Evolutionary conservation across 2,329 filamentous ascomycete genomes (phyloP), one percentile per base, ranked within the genome.

Genomic region (Hortaea werneckii): DNA sequence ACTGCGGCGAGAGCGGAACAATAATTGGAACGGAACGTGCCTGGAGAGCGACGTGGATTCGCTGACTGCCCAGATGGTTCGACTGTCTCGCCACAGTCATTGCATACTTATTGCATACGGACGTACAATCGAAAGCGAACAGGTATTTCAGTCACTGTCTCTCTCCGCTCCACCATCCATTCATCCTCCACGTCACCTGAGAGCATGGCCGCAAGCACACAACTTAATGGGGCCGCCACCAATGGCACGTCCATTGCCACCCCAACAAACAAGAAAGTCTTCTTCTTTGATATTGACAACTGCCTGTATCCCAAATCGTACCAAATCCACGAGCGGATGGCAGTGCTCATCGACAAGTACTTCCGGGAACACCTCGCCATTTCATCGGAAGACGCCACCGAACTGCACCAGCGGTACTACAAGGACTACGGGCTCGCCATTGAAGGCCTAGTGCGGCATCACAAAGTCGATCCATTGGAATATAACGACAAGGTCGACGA

Each of bases 401-500:
- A 82, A 58, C 78, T 98, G 27, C 92, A 96, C 67, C 75, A 80
- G 65, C 85, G 89, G 58, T 98, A 98, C 72, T 98, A 96, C 71
- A 83, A 82, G 59, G 88, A 86, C 65, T 98, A 98, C 64, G 92
- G 94, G 29, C 79, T 98, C n/a, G 92, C 92, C 29, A 94, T 98
- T 53, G 88, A 96, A 69, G 92, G 92, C 1, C 77, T 98, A 1
- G 87, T 95, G 34, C 82, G 87, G 7, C 85, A 95, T 67, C 92
- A 98, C 70, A 82, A 94, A 66, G 94, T 98, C 58, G 87, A 96
- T 59, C 86, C 92, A 1, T 74, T 98, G 5, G 88, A 94, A 45
- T 98, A 96, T 72, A 98, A 98, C 65, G 70, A 78, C 53, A 83
- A 94, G 67, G 92, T 98, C 9, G 92, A 98, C 62, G 92, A 98